Evolutionary conservation across 495 filamentous ascomycete species (phyloP).

Genomic region (Elasticomyces elasticus): DNA sequence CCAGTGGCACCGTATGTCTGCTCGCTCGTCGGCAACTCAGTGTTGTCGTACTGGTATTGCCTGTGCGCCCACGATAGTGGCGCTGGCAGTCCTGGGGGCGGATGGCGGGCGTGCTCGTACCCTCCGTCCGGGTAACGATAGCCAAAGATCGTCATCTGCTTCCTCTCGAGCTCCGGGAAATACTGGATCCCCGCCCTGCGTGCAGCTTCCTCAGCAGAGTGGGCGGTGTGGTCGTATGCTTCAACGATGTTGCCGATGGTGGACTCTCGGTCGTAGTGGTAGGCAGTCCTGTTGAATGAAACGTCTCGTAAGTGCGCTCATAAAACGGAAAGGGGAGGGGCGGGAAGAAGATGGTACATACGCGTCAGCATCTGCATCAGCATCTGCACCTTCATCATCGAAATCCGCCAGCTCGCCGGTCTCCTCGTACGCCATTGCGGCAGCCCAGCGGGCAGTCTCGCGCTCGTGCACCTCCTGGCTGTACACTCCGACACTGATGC

Average conservation of each 20-base stretch:
- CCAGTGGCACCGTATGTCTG: conserved; percentile 17
- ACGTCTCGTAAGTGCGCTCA: conserved; percentile 22
- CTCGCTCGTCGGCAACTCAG: conserved; percentile 9
- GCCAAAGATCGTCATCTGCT: too few relatives aligned
- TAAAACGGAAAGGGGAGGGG: conserved; percentile 8
- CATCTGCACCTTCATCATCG: too few relatives aligned
- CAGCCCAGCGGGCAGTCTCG: background rate
- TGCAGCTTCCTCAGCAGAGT: background rate
- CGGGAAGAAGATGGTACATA: conserved; percentile 13
- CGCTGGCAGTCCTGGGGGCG: background rate
- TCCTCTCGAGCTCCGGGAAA: too few relatives aligned
- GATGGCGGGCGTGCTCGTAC: background rate
- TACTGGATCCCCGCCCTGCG: background rate
- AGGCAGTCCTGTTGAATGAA: conserved; percentile 5
- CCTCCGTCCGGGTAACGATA: too few relatives aligned
- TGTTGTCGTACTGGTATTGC: background rate
- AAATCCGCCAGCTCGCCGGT: background rate
- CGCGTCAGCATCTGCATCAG: conserved; percentile 8
- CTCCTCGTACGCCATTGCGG: too few relatives aligned
- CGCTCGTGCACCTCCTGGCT: background rate
- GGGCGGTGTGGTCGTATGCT: conserved; percentile 1
- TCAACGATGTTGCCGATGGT: conserved; percentile 14
- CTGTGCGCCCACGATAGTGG: background rate
- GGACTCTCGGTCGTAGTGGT: background rate
- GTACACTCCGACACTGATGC: background rate